Conservation (phyloP, 495 filamentous ascomycete species). For the Hypoxylon rickii region DNA sequence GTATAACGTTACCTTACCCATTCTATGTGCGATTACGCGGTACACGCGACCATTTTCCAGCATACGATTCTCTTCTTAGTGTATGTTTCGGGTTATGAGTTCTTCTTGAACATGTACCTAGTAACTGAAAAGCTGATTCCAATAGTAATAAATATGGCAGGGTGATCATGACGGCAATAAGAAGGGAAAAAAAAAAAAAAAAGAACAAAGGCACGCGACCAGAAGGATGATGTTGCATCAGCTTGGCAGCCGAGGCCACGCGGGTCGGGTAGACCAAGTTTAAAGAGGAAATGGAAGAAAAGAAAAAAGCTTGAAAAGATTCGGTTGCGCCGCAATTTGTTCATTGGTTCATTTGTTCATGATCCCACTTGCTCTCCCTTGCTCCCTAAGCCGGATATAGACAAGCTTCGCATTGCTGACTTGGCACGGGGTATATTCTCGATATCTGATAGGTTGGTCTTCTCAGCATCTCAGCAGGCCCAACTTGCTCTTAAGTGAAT, state of each 20-base stretch:
- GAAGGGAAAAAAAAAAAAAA: no score
- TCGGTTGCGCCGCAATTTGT: constrained; percentile 9
- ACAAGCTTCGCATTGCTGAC: constrained; percentile 11
- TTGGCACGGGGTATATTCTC: constrained; percentile 30
- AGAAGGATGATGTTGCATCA: constrained; percentile 6
- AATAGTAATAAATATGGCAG: not conserved
- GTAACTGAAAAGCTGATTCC: not conserved
- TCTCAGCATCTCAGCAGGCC: no score
- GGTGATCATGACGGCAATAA: no score
- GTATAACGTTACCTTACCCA: no score
- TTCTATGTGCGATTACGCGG: no score
- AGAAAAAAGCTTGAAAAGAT: constrained; percentile 1
- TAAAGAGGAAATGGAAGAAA: constrained; percentile 14
- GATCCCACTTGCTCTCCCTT: no score
- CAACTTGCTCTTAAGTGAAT: no score
- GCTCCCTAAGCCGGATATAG: constrained; percentile 1
- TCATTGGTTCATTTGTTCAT: no score
- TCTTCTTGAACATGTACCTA: no score
- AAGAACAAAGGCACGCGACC: constrained; percentile 5
- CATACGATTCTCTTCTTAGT: no score
- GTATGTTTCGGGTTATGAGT: no score
- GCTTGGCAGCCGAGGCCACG: constrained; percentile 12
- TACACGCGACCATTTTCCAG: no score
- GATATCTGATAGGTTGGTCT: constrained; percentile 12
- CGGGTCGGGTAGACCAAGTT: not conserved